Base-by-base conservation (phyloP, 106 monocot genomes). In the Cymbidium sinense region DNA sequence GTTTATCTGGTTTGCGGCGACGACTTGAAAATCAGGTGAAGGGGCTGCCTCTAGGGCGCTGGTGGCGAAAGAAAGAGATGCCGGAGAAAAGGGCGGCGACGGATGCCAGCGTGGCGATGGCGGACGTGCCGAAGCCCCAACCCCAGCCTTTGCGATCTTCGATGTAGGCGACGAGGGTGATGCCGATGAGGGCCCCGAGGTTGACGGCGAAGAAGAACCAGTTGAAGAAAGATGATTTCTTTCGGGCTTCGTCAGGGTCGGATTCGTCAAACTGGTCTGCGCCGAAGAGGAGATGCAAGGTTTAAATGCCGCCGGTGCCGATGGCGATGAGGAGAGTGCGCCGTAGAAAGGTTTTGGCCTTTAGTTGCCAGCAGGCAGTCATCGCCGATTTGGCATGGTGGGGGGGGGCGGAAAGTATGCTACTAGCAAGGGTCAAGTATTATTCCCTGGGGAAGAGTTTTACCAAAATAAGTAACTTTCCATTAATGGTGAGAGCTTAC, bases 191-290 rank as follows among this genome's bases (percentile, higher is more conserved):
- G n/a, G n/a, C n/a, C n/a, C 90, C 90, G 64, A 85, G 73, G 71
- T 85, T 85, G 73, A 87, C 77, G 44, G 81, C 81, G 76, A 90
- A 87, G 79, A 77, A 87, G 82, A 87, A 90, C 90, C 90, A 90
- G 81, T 87, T 87, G 90, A 90, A 90, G 81, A 87, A 90, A 51
- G 87, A 82, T 61, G 70, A 50, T 76, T 87, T 90, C 47, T 76
- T 81, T 19, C n/a, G 43, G 3, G 70, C 70, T 52, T 85, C 85
- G 39, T 67, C 62, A 21, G 78, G 30, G 74, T 87, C 82, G 0
- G 74, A 50, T 35, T 90, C 90, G 50, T 85, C 83, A 73, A 85
- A 90, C 64, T 90, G 90, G 76, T 90, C 90, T 0, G 90, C 90
- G 8, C 87, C 90, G 29, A 90, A 34, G 90, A 79, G 41, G 87